These are phyloP conservation scores for Phylloporus arenicola DNA, from an alignment of 768 basidiomycete species.

Conservation along the genomic window DNA sequence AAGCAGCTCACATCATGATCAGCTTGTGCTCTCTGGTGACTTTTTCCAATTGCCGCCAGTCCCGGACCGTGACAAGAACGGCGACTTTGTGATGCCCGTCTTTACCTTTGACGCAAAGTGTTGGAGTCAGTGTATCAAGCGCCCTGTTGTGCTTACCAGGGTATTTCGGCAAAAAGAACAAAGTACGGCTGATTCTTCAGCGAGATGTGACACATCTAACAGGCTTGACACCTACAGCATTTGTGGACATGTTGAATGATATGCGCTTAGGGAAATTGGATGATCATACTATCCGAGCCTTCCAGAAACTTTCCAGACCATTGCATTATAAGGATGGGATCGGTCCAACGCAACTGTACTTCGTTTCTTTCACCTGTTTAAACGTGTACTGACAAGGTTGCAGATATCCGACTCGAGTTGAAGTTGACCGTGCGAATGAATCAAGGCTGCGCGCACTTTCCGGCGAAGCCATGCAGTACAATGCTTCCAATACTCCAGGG, in stretches of 20 bases:
- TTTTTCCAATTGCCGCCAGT: conserved; percentile 92
- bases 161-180: conserved; percentile 90
- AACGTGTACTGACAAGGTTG: neutral
- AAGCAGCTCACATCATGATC: neutral
- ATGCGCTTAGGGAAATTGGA: conserved; percentile 74
- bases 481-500: conserved; percentile 43
- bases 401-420: conserved; percentile 64
- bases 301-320: conserved; percentile 50
- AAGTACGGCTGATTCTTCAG: conserved; percentile 33
- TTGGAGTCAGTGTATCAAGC: conserved; percentile 65
- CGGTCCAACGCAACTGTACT: conserved; percentile 76
- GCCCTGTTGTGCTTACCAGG: conserved; percentile 51
- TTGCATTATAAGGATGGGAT: conserved; percentile 67
- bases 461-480: conserved; percentile 36
- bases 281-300: conserved; percentile 37
- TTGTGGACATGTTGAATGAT: conserved; percentile 82
- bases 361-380: neutral
- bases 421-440: conserved; percentile 69
- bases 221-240: conserved; percentile 33
- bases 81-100: conserved; percentile 40
- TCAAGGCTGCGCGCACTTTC: conserved; percentile 43
- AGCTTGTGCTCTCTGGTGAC: conserved; percentile 84
- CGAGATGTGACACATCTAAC: neutral
- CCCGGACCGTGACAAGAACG: conserved; percentile 42
- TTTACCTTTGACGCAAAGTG: conserved; percentile 79